phyloP scores from a whole-genome alignment of 495 filamentous ascomycete genomes.

The Niebla homalea region DNA sequence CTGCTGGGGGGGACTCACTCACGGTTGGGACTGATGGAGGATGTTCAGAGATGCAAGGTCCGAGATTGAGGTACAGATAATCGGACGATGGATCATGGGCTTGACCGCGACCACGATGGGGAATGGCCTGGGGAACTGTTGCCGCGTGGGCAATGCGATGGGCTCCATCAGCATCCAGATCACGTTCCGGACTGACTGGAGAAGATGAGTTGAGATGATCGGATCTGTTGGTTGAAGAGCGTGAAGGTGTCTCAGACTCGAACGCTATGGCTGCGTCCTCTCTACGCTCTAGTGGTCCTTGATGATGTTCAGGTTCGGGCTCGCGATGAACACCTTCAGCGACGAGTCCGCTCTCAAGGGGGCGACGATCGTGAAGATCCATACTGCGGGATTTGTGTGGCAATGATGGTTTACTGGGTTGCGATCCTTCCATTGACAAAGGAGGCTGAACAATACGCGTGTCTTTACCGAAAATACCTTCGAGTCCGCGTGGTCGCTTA shows the following conservation, averaged over 20 bases:
- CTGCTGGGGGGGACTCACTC: constrained; percentile 63
- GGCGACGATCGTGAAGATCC: constrained; percentile 37
- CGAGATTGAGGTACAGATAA: constrained; percentile 60
- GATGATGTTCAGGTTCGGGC: constrained; percentile 5
- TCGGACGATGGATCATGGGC: constrained; percentile 50
- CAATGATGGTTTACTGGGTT: constrained; percentile 17
- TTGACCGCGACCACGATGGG: constrained; percentile 42
- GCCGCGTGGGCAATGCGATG: constrained; percentile 12
- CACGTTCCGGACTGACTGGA: constrained; percentile 5
- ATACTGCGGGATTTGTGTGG: constrained; percentile 31
- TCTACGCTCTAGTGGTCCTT: constrained; percentile 4
- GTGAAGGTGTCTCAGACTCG: constrained; percentile 9
- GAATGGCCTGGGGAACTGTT: constrained; percentile 5
- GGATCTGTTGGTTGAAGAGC: constrained; percentile 10
- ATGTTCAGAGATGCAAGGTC: constrained; percentile 30
- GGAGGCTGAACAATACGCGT: constrained; percentile 45
- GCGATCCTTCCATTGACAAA: constrained; percentile 37
- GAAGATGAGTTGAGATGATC: neutral
- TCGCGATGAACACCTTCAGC: constrained; percentile 34
- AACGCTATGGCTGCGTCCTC: constrained; percentile 10
- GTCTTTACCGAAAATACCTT: constrained; percentile 43
- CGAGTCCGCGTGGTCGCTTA: constrained; percentile 35
- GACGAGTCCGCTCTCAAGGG: constrained; percentile 34
- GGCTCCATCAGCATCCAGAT: constrained; percentile 12
- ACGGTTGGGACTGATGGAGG: constrained; percentile 35